These are phyloP conservation scores for Penicillium sp. DNA, from an alignment of 2,329 filamentous ascomycete genomes.

Conservation along the genomic window DNA sequence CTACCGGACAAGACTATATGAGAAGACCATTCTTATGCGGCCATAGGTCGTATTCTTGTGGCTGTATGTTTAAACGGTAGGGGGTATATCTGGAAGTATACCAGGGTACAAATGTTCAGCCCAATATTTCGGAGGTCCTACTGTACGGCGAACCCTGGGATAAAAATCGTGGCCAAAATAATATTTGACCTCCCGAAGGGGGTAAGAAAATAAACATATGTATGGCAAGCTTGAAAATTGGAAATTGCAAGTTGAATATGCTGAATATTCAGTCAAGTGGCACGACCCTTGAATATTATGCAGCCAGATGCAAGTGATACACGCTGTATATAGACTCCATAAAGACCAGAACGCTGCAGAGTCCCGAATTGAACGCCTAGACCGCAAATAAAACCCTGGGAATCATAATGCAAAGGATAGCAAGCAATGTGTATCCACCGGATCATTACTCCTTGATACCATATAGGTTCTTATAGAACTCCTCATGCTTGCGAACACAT, in stretches of 20 bases:
- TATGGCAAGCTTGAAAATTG: background rate
- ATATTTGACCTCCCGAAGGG: background rate
- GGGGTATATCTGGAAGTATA: too few relatives aligned
- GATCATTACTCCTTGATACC: background rate
- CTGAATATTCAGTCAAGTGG: background rate
- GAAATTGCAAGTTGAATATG: background rate
- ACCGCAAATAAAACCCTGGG: background rate
- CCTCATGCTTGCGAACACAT: constrained; percentile 28
- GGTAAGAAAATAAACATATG: background rate
- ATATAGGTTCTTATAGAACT: constrained; percentile 8
- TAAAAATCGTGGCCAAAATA: background rate
- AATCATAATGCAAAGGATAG: background rate
- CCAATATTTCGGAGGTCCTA: too few relatives aligned
- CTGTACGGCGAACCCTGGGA: background rate
- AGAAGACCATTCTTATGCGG: too few relatives aligned
- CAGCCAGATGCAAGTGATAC: background rate
- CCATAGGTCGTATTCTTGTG: too few relatives aligned
- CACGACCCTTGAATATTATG: background rate
- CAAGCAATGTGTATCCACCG: background rate
- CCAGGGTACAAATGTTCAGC: too few relatives aligned
- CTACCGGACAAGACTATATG: too few relatives aligned
- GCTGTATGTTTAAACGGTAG: too few relatives aligned
- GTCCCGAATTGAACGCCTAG: background rate
- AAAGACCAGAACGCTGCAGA: background rate
- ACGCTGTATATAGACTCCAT: background rate